phyloP scores from a whole-genome alignment of 2,329 filamentous ascomycete genomes.

The Cordyceps cicadae region DNA sequence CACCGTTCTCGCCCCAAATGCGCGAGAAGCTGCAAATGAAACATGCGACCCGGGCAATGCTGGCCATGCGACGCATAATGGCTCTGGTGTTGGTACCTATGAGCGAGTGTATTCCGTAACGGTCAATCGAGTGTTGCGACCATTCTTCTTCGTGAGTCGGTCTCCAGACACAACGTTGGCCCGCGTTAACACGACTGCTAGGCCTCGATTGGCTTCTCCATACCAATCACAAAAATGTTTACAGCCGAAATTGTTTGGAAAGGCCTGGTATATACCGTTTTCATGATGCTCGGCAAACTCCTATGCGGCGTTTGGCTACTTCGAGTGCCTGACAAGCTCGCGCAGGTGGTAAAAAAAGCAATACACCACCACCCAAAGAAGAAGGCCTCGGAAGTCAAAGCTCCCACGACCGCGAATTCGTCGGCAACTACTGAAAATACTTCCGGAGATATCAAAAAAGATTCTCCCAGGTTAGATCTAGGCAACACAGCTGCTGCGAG shows the following conservation, averaged over 20 bases:
- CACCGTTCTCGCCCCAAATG: conserved; percentile 12
- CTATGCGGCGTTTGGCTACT: conserved; percentile 50
- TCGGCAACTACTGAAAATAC: too few species aligned
- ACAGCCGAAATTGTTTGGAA: conserved; percentile 56
- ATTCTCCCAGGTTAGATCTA: too few species aligned
- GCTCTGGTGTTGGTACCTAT: conserved; percentile 22
- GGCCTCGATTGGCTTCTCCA: conserved; percentile 65
- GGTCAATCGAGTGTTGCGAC: conserved; percentile 49
- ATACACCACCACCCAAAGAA: neutral
- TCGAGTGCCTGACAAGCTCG: neutral
- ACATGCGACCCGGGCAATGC: neutral
- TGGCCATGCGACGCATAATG: neutral
- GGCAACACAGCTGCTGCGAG: too few species aligned
- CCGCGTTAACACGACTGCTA: conserved; percentile 15
- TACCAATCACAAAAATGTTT: conserved; percentile 67
- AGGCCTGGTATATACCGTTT: conserved; percentile 59
- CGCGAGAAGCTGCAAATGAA: neutral
- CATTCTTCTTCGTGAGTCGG: conserved; percentile 61
- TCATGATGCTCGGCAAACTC: conserved; percentile 61
- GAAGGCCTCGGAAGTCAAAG: neutral
- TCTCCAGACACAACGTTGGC: neutral
- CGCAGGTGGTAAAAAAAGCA: neutral
- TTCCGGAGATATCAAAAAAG: too few species aligned
- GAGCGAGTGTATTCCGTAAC: conserved; percentile 31
- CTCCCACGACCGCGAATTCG: neutral